Evolutionary conservation across 1,139 yeast genomes (phyloP).

Genomic region (Pichia cactophila): DNA sequence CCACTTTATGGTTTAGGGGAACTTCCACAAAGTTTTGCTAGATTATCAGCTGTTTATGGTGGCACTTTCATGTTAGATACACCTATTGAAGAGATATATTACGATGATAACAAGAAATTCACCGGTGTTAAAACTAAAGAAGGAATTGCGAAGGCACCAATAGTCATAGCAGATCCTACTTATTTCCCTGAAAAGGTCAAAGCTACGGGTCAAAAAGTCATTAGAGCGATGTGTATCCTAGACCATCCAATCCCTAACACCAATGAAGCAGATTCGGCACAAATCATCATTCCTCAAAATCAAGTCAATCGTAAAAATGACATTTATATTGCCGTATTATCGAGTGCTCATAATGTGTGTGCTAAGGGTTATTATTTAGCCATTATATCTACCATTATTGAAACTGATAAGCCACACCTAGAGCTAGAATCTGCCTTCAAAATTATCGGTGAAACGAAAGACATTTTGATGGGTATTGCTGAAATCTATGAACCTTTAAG

Average conservation of each 20-base stretch:
- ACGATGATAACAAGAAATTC: constrained; percentile 64
- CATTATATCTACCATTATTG: constrained; percentile 89
- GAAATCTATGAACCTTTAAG: constrained; percentile 82
- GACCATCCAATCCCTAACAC: constrained; percentile 88
- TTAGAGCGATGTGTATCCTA: constrained; percentile 90
- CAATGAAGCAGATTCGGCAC: constrained; percentile 78
- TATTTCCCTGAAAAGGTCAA: constrained; percentile 89
- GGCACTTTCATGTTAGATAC: constrained; percentile 98
- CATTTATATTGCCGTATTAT: constrained; percentile 86
- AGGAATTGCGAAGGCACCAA: constrained; percentile 85
- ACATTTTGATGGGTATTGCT: constrained; percentile 93
- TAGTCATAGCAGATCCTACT: constrained; percentile 96
- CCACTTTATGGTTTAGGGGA: constrained; percentile 97
- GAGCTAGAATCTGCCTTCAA: constrained; percentile 95
- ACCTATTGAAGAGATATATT: constrained; percentile 83
- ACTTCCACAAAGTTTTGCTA: constrained; percentile 96
- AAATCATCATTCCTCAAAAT: constrained; percentile 92
- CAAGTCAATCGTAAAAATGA: constrained; percentile 92
- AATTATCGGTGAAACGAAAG: constrained; percentile 69
- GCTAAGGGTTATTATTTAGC: constrained; percentile 89
- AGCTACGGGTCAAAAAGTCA: constrained; percentile 79
- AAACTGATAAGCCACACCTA: constrained; percentile 86
- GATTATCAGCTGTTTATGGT: constrained; percentile 94
- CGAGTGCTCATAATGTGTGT: constrained; percentile 85
- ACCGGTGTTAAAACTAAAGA: constrained; percentile 85